A percentile compares a stretch with the other conserved stretches of the same genome.
phyloP scores from a whole-genome alignment of 805 yeast species.

The Nematodospora valgi region DNA sequence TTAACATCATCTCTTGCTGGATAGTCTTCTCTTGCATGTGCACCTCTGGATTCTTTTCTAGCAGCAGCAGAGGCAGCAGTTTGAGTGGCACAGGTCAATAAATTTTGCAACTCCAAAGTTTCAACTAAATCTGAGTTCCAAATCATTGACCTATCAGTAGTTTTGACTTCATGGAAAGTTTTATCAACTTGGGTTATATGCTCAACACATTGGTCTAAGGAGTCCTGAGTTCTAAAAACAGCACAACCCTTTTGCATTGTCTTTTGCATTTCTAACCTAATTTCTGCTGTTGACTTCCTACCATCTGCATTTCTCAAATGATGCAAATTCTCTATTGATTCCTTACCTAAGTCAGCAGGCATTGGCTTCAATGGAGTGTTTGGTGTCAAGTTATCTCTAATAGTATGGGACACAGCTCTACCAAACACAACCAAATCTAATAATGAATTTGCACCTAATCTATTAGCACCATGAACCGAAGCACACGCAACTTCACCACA shows the following conservation, averaged over 20 bases:
- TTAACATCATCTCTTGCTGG: slow-evolving; percentile 92
- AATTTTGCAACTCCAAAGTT: slow-evolving; percentile 92
- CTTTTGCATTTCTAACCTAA: slow-evolving; percentile 90
- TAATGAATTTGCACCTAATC: slow-evolving; percentile 97
- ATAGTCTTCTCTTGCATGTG: slow-evolving; percentile 97
- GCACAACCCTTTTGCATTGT: slow-evolving; percentile 97
- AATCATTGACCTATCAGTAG: slow-evolving; percentile 95
- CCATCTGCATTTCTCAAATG: slow-evolving; percentile 83
- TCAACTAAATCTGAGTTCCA: slow-evolving; percentile 98
- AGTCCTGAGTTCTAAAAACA: slow-evolving; percentile 91
- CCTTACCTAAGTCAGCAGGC: slow-evolving; percentile 83
- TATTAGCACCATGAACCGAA: slow-evolving; percentile 98
- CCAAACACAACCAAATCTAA: slow-evolving; percentile 97
- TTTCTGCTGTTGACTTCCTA: slow-evolving; percentile 75
- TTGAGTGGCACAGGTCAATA: slow-evolving; percentile 95
- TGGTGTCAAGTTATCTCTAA: slow-evolving; percentile 80
- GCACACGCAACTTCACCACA: slow-evolving; percentile 99
- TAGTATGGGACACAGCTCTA: slow-evolving; percentile 94
- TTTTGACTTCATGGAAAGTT: slow-evolving; percentile 70
- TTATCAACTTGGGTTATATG: slow-evolving; percentile 74
- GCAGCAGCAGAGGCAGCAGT: slow-evolving; percentile 93
- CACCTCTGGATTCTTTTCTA: slow-evolving; percentile 97
- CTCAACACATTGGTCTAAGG: slow-evolving; percentile 86
- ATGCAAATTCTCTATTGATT: slow-evolving; percentile 88
- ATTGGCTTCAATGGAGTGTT: slow-evolving; percentile 81